Conservation (phyloP, 2,329 filamentous ascomycete species). For the Calonectria pauciramosa region DNA sequence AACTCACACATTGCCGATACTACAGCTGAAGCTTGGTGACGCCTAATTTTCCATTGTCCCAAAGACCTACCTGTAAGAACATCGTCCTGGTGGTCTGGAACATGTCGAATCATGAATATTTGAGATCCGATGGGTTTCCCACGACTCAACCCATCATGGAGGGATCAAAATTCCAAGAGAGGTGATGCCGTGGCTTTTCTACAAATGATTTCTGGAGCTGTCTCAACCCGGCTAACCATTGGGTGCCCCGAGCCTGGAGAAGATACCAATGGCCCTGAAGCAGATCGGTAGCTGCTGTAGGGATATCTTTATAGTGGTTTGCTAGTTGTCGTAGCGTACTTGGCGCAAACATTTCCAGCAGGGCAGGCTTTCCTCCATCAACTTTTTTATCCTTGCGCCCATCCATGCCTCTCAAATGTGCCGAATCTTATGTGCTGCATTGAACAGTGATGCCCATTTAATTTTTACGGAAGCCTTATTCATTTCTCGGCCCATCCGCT, state of each 20-base stretch:
- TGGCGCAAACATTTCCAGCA: neutral
- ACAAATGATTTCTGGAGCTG: neutral
- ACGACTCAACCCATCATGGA: neutral
- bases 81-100: no score
- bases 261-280: no score
- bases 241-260: neutral
- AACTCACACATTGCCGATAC: neutral
- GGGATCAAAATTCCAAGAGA: neutral
- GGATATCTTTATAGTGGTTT: neutral
- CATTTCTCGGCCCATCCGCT: neutral
- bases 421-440: no score
- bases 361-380: neutral
- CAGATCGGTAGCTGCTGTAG: no score
- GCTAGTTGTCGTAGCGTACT: neutral
- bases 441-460: no score
- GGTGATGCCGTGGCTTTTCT: no score
- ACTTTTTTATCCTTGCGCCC: neutral
- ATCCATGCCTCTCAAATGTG: neutral
- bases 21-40: neutral
- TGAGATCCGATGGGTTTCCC: neutral
- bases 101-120: neutral
- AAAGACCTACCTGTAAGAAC: neutral
- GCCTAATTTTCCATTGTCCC: neutral
- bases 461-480: neutral
- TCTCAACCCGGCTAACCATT: neutral